Evolutionary conservation across 352 stramenopile species (phyloP).

Genomic region (Phytophthora fragariaefolia): DNA sequence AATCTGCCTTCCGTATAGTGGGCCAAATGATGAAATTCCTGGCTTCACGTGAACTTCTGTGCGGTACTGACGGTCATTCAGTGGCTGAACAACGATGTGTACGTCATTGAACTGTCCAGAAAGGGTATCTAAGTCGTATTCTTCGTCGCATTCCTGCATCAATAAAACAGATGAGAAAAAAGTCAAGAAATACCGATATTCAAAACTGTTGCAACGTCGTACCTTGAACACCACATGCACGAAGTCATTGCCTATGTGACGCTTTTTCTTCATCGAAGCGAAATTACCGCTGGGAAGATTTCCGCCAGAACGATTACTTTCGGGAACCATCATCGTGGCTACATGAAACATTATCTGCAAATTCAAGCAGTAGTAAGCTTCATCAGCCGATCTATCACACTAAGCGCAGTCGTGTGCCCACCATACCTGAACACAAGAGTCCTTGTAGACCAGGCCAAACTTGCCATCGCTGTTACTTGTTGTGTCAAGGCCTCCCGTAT

Average conservation of each 20-base stretch:
- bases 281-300: constrained; percentile 18
- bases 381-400: too few relatives aligned
- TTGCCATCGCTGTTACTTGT: constrained; percentile 73
- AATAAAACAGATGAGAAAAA: too few relatives aligned
- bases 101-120: constrained; percentile 89
- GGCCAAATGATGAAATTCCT: constrained; percentile 76
- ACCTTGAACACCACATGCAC: constrained; percentile 89
- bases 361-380: constrained; percentile 5
- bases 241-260: constrained; percentile 91
- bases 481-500: constrained; percentile 81
- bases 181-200: too few relatives aligned
- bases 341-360: constrained; percentile 88
- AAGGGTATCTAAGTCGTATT: constrained; percentile 79
- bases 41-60: constrained; percentile 77
- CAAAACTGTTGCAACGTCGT: constrained; percentile 1
- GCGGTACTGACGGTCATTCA: constrained; percentile 80
- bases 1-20: constrained; percentile 78
- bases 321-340: constrained; percentile 80
- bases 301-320: background rate
- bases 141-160: constrained; percentile 71
- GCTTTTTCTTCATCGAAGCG: constrained; percentile 81
- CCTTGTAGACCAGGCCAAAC: constrained; percentile 78
- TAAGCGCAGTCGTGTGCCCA: too few relatives aligned
- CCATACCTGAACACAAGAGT: constrained; percentile 74
- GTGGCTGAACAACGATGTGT: constrained; percentile 85